A percentile compares a stretch with the other conserved stretches of the same genome.
phyloP scores from a whole-genome alignment of 768 basidiomycete species.

The Suillus lakei region DNA sequence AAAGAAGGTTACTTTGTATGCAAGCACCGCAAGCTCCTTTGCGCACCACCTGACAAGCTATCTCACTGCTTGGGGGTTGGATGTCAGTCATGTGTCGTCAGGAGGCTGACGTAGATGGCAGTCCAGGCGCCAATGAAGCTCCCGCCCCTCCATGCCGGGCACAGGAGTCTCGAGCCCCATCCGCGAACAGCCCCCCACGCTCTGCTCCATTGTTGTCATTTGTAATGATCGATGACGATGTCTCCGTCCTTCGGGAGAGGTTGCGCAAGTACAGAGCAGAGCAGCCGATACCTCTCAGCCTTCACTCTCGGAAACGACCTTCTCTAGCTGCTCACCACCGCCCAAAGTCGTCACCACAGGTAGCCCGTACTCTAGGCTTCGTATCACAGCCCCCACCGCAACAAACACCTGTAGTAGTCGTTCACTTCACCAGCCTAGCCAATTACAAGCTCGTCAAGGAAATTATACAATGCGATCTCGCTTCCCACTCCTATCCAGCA shows the following conservation, averaged over 20 bases:
- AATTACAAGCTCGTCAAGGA: constrained; percentile 92
- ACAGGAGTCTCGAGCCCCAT: constrained; percentile 23
- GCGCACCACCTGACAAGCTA: constrained; percentile 93
- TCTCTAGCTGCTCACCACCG: constrained; percentile 70
- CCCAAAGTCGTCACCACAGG: constrained; percentile 80
- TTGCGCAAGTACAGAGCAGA: constrained; percentile 71
- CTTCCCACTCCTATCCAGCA: constrained; percentile 52
- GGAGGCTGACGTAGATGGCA: constrained; percentile 58
- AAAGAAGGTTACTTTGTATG: constrained; percentile 82
- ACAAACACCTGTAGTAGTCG: constrained; percentile 49
- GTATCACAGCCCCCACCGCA: constrained; percentile 31
- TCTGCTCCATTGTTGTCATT: constrained; percentile 53
- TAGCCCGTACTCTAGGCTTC: constrained; percentile 59
- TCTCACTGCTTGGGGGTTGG: constrained; percentile 94
- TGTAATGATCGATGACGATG: constrained; percentile 92
- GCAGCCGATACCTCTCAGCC: constrained; percentile 42
- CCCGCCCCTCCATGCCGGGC: constrained; percentile 8
- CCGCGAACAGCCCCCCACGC: constrained; percentile 29
- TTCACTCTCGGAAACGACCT: constrained; percentile 65
- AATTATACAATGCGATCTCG: constrained; percentile 64
- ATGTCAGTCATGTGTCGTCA: constrained; percentile 79
- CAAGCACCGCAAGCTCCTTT: constrained; percentile 85
- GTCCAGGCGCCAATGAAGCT: constrained; percentile 17
- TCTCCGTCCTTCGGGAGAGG: constrained; percentile 76
- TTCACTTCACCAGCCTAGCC: constrained; percentile 90